Percentiles rank a stretch among this genome's conserved stretches.
phyloP scores from a whole-genome alignment of 129 eudicot species.

The Tagetes patula region DNA sequence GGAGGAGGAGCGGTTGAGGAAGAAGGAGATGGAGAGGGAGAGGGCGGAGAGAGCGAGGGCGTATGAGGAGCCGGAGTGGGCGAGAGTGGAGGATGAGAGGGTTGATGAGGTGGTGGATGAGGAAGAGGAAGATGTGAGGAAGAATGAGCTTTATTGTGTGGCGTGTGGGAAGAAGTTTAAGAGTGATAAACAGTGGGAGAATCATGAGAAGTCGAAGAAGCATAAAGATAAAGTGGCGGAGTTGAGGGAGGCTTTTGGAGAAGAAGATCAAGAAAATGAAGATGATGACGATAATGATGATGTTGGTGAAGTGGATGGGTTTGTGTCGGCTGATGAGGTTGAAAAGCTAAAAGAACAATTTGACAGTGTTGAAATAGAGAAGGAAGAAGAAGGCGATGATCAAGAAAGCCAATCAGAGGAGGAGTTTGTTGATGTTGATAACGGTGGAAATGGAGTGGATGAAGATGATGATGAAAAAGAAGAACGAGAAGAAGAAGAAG shows the following conservation, averaged over 20 bases:
- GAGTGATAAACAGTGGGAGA: conserved; percentile 96
- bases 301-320: conserved; percentile 43
- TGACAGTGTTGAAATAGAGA: conserved; percentile 40
- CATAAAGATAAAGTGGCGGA: conserved; percentile 92
- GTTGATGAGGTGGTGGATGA: conserved; percentile 46
- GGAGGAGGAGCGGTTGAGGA: conserved; percentile 65
- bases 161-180: conserved; percentile 94
- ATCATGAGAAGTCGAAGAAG: conserved; percentile 96
- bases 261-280: conserved; percentile 44
- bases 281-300: conserved; percentile 24
- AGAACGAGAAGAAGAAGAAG: conserved; percentile 26
- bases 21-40: conserved; percentile 62
- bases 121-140: conserved; percentile 48
- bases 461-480: conserved; percentile 30
- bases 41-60: conserved; percentile 65
- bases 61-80: conserved; percentile 90
- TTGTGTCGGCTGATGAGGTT: conserved; percentile 52
- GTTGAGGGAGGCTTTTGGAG: conserved; percentile 63
- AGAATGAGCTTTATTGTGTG: conserved; percentile 77
- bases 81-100: conserved; percentile 55
- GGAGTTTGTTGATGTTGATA: conserved; percentile 33
- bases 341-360: conserved; percentile 52
- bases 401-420: conserved; percentile 44
- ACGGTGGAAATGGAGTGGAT: conserved; percentile 31
- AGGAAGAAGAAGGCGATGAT: conserved; percentile 38